Base-by-base conservation (phyloP, 2,329 filamentous ascomycete genomes). In the Fusarium decemcellulare region DNA sequence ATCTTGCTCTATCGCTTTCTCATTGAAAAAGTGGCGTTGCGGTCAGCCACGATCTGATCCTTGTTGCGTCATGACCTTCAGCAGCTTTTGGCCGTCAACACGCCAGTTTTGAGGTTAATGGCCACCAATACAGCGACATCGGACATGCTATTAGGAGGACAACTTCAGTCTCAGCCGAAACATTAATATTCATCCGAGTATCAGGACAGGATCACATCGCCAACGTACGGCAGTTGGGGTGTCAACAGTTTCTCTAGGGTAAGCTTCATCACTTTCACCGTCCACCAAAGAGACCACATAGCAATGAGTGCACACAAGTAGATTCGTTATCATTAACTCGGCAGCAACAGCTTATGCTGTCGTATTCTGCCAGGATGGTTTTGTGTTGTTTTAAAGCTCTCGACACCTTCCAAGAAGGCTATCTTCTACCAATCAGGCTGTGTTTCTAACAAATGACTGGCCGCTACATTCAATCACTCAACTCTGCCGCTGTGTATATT, bases 291-390 rank as follows among this genome's bases (percentile, higher is more conserved):
- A 16, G 8, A 6, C 8, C 8, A 50, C 16, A 50, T 14, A 9
- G 8, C 30, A 50, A 23, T 5, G n/a, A 67, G 15, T 56, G 39
- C 51, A 68, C 29, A 55, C 55, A 54, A 32, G 29, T 51, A 29
- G 62, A 64, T 70, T 69, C 63, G 50, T 70, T 53, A 68, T 70
- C 60, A 54, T 65, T 40, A 65, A 52, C 29, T 43, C 51, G 56
- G 54, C 59, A 48, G 37, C 27, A 29, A 23, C 60, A 52, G 48
- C 44, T 47, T 48, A 44, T 44, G 43, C 57, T 62, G 15, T 39
- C n/a, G 40, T 29, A 55, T 40, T 44, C 46, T 53, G 29, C 52
- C 51, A 54, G 59, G 48, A 11, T 55, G 47, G 34, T 59, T 39
- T 53, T 71, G 54, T 30, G 32, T 42, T 47, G 18, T 47, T 66